Base-by-base conservation (phyloP, 306 rosid species). In the Rubus parviflorus region DNA sequence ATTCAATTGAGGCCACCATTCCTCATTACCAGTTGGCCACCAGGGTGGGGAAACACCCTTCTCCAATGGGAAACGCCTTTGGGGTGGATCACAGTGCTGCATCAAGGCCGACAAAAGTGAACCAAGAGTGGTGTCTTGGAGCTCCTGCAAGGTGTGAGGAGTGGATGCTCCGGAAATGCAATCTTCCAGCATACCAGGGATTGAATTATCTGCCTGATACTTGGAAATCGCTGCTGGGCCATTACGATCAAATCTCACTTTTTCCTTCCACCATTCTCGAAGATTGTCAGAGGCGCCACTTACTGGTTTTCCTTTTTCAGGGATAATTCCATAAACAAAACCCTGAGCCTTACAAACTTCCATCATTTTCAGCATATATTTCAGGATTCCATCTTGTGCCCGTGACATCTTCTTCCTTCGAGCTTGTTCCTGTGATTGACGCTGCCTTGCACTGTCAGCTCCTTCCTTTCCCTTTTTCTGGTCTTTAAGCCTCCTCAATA, bases 181-280 rank as follows among this genome's bases (percentile, higher is more conserved):
- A 63, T 82, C 84, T 22, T 83, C 88, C 23, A 62, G 81, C 30
- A 25, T 42, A 2, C 86, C 88, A 3, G 85, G 85, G 35, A 75
- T 30, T 0, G 80, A 88, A 51, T 58, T 80, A 72, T 90, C 91
- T 15, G 84, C 83, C n/a, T 83, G 81, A 42, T 86, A 90, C 78
- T 87, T 90, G 1, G 83, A 38, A 8, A 90, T 83, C 2, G 97
- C 97, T 37, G 85, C 85, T 0, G 94, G 96, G 0, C 89, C 94
- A 49, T 92, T 90, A 3, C 81, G 86, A 35, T 90, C 91, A 43
- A 92, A 92, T 70, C 81, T 77, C 0, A 92, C 94, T 20, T 68
- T 83, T 1, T 92, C 97, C 53, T 92, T 92, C 97, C 97, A 92
- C 97, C 97, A 92, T 0, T 79, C 96, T 17, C 94, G 89, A 10